Conservation (phyloP, 495 filamentous ascomycete genomes). For the Diplogelasinospora grovesii region DNA sequence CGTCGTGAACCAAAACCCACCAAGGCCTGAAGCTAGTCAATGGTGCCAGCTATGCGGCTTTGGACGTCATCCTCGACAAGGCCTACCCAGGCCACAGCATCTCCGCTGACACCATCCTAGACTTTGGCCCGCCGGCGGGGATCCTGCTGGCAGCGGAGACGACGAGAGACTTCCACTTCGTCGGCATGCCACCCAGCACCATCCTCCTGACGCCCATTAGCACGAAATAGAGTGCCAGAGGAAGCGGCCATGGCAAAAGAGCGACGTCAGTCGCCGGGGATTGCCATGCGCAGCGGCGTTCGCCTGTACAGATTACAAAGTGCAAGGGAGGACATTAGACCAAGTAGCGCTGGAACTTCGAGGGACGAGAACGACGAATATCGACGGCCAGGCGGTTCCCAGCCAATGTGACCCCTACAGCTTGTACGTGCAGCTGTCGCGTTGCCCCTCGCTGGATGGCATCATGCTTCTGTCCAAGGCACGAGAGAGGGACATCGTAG, state of each 20-base stretch:
- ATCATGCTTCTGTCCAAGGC: conserved; percentile 1
- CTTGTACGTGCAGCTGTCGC: conserved; percentile 1
- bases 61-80: no score
- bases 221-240: conserved; percentile 3
- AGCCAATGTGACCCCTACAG: conserved; percentile 1
- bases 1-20: no score
- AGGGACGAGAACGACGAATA: not conserved
- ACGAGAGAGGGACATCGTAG: not conserved
- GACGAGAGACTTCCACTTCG: conserved; percentile 1
- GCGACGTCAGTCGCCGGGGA: conserved; percentile 1
- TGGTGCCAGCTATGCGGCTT: no score
- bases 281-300: conserved; percentile 2
- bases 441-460: not conserved
- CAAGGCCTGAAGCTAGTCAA: no score
- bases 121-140: no score
- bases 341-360: no score
- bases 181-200: conserved; percentile 1
- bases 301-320: not conserved
- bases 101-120: not conserved
- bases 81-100: no score
- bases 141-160: not conserved
- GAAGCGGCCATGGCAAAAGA: not conserved
- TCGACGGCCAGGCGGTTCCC: not conserved
- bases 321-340: conserved; percentile 1
- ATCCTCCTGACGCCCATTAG: conserved; percentile 1